Percentiles rank a stretch among this genome's conserved stretches.
Evolutionary conservation across 2,329 filamentous ascomycete species (phyloP).

Genomic region (Elsinoe perseae): DNA sequence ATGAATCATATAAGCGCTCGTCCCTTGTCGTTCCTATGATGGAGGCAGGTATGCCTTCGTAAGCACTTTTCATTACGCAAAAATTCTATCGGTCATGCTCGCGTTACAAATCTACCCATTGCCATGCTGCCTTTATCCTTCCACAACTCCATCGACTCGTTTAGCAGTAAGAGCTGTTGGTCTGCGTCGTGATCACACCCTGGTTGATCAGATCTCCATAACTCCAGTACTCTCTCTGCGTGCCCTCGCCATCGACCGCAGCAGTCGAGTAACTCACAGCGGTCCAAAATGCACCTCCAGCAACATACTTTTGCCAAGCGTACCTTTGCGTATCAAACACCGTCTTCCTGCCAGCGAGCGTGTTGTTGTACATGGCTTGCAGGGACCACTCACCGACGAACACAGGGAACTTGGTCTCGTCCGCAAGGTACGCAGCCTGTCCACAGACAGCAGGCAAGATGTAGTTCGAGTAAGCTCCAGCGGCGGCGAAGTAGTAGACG

Average conservation of each 20-base stretch:
- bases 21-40: too few species aligned
- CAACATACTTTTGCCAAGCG: slow-evolving; percentile 29
- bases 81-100: background rate
- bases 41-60: too few species aligned
- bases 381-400: slow-evolving; percentile 33
- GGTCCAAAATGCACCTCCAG: slow-evolving; percentile 29
- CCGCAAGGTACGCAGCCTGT: slow-evolving; percentile 22
- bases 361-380: slow-evolving; percentile 30
- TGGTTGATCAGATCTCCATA: slow-evolving; percentile 18
- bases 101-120: background rate
- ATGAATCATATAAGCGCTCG: too few species aligned
- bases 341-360: slow-evolving; percentile 24
- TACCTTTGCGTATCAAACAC: slow-evolving; percentile 30
- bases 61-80: too few species aligned
- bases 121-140: too few species aligned
- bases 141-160: background rate
- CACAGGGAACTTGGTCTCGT: slow-evolving; percentile 26
- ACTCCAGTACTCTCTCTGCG: slow-evolving; percentile 20
- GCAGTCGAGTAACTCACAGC: slow-evolving; percentile 18
- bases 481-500: slow-evolving; percentile 28
- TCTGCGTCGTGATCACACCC: slow-evolving; percentile 17
- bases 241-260: slow-evolving; percentile 20
- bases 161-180: slow-evolving; percentile 17
- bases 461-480: slow-evolving; percentile 24
- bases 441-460: slow-evolving; percentile 25